A percentile compares a stretch with the other conserved stretches of the same genome.
These are phyloP conservation scores for Populus tomentosa DNA, from an alignment of 441 rosid species.

Conservation along the genomic window DNA sequence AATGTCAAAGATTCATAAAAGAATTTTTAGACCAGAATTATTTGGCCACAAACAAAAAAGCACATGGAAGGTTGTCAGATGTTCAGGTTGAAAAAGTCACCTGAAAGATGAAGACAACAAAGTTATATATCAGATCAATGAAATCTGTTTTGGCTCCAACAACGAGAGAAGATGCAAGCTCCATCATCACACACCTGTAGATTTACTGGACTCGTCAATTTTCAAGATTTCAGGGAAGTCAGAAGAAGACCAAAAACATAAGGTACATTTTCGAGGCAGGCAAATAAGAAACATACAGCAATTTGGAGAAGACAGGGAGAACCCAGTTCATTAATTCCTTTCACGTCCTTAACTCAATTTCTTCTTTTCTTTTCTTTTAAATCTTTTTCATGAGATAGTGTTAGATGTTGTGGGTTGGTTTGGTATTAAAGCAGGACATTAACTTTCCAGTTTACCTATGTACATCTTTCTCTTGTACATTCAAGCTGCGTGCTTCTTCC, in stretches of 20 bases:
- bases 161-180: constrained; percentile 69
- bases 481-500: constrained; percentile 31
- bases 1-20: constrained; percentile 22
- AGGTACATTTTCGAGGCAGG: not conserved
- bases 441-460: constrained; percentile 43
- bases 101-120: constrained; percentile 52
- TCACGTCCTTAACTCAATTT: not conserved
- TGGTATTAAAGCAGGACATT: constrained; percentile 1
- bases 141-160: constrained; percentile 76
- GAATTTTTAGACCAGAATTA: constrained; percentile 7
- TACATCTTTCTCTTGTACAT: constrained; percentile 32
- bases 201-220: not conserved
- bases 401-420: not conserved
- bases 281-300: not conserved
- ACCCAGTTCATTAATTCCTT: not conserved
- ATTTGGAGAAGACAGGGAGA: not conserved
- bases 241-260: not conserved
- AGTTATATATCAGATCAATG: constrained; percentile 55
- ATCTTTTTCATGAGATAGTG: not conserved
- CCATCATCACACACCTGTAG: constrained; percentile 60
- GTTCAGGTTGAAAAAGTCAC: constrained; percentile 24
- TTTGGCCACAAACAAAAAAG: not conserved
- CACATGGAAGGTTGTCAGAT: not conserved
- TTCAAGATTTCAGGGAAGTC: not conserved
- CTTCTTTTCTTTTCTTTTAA: not conserved